phyloP scores from a whole-genome alignment of 768 basidiomycete species.

The Lentinula aciculospora region DNA sequence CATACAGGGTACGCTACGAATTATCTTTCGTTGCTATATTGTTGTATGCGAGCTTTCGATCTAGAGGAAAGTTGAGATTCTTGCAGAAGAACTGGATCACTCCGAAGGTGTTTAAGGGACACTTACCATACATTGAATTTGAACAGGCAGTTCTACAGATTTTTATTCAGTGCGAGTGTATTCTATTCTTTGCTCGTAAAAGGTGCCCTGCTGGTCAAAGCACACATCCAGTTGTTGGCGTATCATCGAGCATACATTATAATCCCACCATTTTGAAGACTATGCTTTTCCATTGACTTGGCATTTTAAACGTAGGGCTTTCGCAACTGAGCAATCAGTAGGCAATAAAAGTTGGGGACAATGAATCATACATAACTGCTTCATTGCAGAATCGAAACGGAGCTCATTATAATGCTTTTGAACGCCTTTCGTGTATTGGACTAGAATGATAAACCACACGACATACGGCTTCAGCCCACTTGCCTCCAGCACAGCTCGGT shows the following conservation, averaged over 20 bases:
- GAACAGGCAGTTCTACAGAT: not conserved
- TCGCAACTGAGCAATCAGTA: too few relatives aligned
- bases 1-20: constrained; percentile 50
- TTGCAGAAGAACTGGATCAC: constrained; percentile 60
- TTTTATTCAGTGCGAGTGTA: not conserved
- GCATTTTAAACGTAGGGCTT: too few relatives aligned
- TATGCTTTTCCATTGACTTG: not conserved
- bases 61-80: constrained; percentile 59
- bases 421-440: too few relatives aligned
- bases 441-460: too few relatives aligned
- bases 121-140: not conserved
- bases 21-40: not conserved
- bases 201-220: constrained; percentile 70
- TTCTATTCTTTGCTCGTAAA: constrained; percentile 49
- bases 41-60: constrained; percentile 7
- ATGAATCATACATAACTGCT: too few relatives aligned
- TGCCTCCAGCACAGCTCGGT: too few relatives aligned
- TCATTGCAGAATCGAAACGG: too few relatives aligned
- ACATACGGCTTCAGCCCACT: too few relatives aligned
- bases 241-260: constrained; percentile 71
- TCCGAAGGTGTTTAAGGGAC: constrained; percentile 40
- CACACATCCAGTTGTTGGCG: constrained; percentile 56
- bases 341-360: not conserved
- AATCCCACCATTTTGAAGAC: not conserved
- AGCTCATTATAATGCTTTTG: too few relatives aligned